Percentiles rank a stretch among this genome's conserved stretches.
Conservation (phyloP, 2,329 filamentous ascomycete genomes). For the Paradendryphiella salina region DNA sequence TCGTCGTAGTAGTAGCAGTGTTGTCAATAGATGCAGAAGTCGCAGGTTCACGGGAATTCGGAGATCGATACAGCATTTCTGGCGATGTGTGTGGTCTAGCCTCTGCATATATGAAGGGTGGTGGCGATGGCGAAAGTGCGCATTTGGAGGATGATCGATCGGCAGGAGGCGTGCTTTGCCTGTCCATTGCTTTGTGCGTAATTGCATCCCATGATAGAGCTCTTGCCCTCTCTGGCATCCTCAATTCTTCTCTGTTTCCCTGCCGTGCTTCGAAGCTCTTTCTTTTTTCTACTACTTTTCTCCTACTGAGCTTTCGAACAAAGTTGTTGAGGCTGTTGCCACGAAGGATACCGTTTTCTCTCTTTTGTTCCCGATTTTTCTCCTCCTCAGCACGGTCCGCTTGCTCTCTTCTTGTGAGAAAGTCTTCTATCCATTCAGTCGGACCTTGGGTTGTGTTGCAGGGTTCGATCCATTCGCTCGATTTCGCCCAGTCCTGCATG, state of each 20-base stretch:
- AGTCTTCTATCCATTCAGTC: conserved; percentile 16
- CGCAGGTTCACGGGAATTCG: no score
- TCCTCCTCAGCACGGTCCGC: conserved; percentile 6
- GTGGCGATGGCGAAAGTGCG: neutral
- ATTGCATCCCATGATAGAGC: conserved; percentile 1
- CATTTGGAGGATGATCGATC: neutral
- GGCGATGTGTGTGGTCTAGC: no score
- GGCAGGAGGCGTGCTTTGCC: no score
- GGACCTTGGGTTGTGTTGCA: neutral
- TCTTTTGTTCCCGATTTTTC: neutral
- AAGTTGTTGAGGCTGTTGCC: conserved; percentile 10
- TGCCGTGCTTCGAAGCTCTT: conserved; percentile 1
- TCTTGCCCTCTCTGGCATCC: neutral
- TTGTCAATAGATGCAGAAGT: no score
- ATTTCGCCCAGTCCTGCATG: conserved; percentile 4
- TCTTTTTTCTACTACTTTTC: neutral
- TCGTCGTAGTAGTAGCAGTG: no score
- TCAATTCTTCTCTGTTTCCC: neutral
- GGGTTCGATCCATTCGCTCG: conserved; percentile 11
- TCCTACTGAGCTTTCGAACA: conserved; percentile 3
- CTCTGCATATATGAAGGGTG: neutral
- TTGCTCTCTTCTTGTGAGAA: conserved; percentile 8
- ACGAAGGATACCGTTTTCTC: conserved; percentile 1
- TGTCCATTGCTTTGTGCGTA: neutral
- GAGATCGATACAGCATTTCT: no score